phyloP scores from a whole-genome alignment of 164 flowering plant genomes.

The Paratinospora sagittata region DNA sequence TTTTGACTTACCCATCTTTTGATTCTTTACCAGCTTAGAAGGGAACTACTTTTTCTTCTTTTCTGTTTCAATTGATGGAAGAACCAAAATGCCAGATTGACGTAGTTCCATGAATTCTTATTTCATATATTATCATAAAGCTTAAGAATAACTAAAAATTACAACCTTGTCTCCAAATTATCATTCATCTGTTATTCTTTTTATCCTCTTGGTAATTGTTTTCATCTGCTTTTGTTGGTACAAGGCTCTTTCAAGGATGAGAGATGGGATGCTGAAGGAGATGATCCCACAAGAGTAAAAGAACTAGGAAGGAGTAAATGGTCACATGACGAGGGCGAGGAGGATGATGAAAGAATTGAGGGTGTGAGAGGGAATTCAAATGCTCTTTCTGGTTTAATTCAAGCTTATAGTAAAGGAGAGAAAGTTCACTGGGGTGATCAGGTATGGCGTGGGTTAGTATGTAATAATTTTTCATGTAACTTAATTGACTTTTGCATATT shows the following conservation, averaged over 20 bases:
- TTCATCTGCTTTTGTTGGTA: conserved; percentile 3
- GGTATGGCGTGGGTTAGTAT: conserved; percentile 36
- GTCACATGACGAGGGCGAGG: conserved; percentile 70
- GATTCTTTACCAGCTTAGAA: too few relatives aligned
- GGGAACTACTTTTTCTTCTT: too few relatives aligned
- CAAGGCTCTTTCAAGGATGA: conserved; percentile 36
- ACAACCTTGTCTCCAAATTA: neutral
- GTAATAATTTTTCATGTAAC: neutral
- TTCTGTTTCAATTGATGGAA: too few relatives aligned
- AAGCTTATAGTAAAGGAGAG: conserved; percentile 49
- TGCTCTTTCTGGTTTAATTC: conserved; percentile 58
- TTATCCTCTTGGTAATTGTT: neutral
- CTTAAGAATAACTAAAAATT: too few relatives aligned
- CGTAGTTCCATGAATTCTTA: too few relatives aligned
- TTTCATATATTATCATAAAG: too few relatives aligned
- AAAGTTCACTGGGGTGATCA: conserved; percentile 93
- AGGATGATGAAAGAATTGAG: conserved; percentile 29
- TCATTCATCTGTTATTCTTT: neutral
- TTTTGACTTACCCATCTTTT: too few relatives aligned
- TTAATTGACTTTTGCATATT: neutral
- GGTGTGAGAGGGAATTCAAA: conserved; percentile 26
- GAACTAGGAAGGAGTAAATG: conserved; percentile 85
- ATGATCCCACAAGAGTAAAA: conserved; percentile 44
- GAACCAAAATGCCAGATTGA: too few relatives aligned
- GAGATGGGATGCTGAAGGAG: conserved; percentile 39